phyloP scores from a whole-genome alignment of 2,329 filamentous ascomycete species.

The Alternaria brassicicola region DNA sequence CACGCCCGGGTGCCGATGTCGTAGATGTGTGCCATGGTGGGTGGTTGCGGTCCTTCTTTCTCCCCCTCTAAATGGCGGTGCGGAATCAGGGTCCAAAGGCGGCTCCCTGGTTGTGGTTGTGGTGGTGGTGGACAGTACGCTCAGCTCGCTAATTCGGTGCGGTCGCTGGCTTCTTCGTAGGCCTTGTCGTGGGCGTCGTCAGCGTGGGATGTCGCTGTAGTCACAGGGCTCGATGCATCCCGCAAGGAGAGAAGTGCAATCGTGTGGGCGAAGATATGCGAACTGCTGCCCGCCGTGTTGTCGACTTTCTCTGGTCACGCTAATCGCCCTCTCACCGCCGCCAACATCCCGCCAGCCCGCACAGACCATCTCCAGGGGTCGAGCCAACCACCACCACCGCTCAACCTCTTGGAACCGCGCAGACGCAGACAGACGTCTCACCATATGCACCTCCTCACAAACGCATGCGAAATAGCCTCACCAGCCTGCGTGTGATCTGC shows the following conservation, averaged over 20 bases:
- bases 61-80: slow-evolving; percentile 24
- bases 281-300: slow-evolving; percentile 14
- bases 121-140: slow-evolving; percentile 20
- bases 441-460: slow-evolving; percentile 21
- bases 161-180: slow-evolving; percentile 17
- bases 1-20: slow-evolving; percentile 97
- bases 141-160: slow-evolving; percentile 27
- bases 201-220: slow-evolving; percentile 34
- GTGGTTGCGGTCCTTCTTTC: slow-evolving; percentile 13
- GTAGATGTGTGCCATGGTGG: slow-evolving; percentile 85
- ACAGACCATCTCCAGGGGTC: slow-evolving; percentile 17
- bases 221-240: slow-evolving; percentile 41
- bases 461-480: slow-evolving; percentile 14
- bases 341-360: slow-evolving; percentile 27
- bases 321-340: slow-evolving; percentile 35
- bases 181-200: slow-evolving; percentile 20
- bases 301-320: slow-evolving; percentile 29
- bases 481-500: slow-evolving; percentile 2
- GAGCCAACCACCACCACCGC: slow-evolving; percentile 26
- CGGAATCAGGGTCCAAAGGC: slow-evolving; percentile 33
- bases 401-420: slow-evolving; percentile 18
- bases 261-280: slow-evolving; percentile 13
- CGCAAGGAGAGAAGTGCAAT: slow-evolving; percentile 11
- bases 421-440: slow-evolving; percentile 21
- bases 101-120: slow-evolving; percentile 27